A percentile compares a stretch with the other conserved stretches of the same genome.
These are phyloP conservation scores for Podila minutissima DNA, from an alignment of 192 early-diverging fungal genomes.

Conservation along the genomic window DNA sequence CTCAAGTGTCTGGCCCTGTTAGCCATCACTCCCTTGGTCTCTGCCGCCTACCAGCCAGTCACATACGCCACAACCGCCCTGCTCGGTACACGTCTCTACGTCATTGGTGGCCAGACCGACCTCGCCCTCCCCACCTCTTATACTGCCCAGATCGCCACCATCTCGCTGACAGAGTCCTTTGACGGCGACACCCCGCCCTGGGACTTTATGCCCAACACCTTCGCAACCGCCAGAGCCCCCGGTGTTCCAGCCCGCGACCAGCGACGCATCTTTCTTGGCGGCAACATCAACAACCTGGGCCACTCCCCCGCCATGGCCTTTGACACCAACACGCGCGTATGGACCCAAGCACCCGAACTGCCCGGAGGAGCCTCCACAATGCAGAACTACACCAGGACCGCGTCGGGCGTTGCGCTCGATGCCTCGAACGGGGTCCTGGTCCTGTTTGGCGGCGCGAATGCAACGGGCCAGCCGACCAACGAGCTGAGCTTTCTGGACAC, in stretches of 20 bases:
- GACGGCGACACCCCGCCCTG: constrained; percentile 20
- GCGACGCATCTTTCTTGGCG: constrained; percentile 19
- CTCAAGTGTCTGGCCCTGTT: no score
- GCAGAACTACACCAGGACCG: constrained; percentile 14
- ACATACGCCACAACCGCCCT: constrained; percentile 28
- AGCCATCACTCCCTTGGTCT: no score
- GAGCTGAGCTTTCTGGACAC: constrained; percentile 14
- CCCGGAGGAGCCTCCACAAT: not conserved
- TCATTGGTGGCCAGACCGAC: constrained; percentile 31
- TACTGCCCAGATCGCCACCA: constrained; percentile 27
- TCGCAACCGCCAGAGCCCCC: constrained; percentile 24
- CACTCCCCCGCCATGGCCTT: constrained; percentile 18
- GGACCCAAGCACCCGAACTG: constrained; percentile 13
- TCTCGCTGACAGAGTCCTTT: constrained; percentile 15
- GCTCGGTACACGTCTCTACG: constrained; percentile 14
- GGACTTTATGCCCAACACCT: constrained; percentile 18
- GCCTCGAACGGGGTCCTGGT: constrained; percentile 3
- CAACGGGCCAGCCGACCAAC: constrained; percentile 10
- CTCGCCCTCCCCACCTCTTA: not conserved
- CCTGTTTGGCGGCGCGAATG: constrained; percentile 33
- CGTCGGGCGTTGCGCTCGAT: constrained; percentile 28
- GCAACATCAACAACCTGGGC: constrained; percentile 27
- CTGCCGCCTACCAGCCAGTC: constrained; percentile 13
- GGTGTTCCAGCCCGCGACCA: constrained; percentile 12
- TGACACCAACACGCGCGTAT: constrained; percentile 2